phyloP scores from a whole-genome alignment of 176 grass and related monocot genomes.

The Hsuehochloa calcarea region DNA sequence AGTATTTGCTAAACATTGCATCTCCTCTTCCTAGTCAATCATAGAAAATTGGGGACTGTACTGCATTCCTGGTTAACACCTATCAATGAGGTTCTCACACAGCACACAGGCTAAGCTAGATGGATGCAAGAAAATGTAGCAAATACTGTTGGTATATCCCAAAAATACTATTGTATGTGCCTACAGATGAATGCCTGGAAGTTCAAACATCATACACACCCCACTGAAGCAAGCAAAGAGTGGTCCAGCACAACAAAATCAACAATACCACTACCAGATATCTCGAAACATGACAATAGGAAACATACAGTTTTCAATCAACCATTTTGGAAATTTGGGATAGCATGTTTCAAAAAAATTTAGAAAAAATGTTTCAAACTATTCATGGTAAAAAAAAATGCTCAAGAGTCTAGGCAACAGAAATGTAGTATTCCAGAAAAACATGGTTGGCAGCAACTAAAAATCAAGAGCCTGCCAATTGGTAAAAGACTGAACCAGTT shows the following conservation, averaged over 20 bases:
- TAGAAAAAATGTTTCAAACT: background rate
- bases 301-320: background rate
- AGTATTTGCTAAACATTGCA: constrained; percentile 3
- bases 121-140: background rate
- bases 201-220: background rate
- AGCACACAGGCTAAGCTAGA: background rate
- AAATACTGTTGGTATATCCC: background rate
- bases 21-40: background rate
- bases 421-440: background rate
- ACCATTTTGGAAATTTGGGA: background rate
- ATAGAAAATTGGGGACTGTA: background rate
- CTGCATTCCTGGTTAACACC: background rate
- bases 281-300: background rate
- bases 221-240: background rate
- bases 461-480: background rate
- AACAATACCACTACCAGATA: background rate
- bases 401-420: background rate
- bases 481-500: background rate
- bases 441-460: background rate
- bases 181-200: background rate
- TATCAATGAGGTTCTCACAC: background rate
- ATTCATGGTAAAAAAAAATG: background rate
- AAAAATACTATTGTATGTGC: background rate
- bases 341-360: background rate
- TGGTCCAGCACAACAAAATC: background rate